phyloP scores from a whole-genome alignment of 2,329 filamentous ascomycete genomes.

The Gnomoniopsis smithogilvyi region DNA sequence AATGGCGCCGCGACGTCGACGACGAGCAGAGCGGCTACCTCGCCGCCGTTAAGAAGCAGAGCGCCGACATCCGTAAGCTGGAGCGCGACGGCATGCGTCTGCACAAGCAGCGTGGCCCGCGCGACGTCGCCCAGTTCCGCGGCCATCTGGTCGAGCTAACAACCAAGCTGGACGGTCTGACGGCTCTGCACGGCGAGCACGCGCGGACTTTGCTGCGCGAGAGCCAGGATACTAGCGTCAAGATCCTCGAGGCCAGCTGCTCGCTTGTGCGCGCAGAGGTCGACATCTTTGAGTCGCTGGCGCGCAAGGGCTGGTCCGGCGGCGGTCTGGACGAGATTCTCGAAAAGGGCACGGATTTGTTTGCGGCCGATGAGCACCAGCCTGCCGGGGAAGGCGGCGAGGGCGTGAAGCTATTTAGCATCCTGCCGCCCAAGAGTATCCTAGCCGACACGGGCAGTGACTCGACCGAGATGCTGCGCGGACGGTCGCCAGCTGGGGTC shows the following conservation, averaged over 20 bases:
- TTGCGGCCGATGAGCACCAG: slow-evolving; percentile 33
- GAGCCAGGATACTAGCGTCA: slow-evolving; percentile 60
- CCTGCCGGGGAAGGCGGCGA: slow-evolving; percentile 26
- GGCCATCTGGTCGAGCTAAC: slow-evolving; percentile 63
- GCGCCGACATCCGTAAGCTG: slow-evolving; percentile 58
- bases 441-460: slow-evolving; percentile 49
- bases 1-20: slow-evolving; percentile 60
- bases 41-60: slow-evolving; percentile 50
- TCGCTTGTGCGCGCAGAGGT: slow-evolving; percentile 65
- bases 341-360: slow-evolving; percentile 61
- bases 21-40: slow-evolving; percentile 63
- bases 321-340: slow-evolving; percentile 64
- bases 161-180: slow-evolving; percentile 58
- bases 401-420: slow-evolving; percentile 58
- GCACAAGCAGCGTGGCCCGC: slow-evolving; percentile 52
- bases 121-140: slow-evolving; percentile 61
- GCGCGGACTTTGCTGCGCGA: slow-evolving; percentile 58
- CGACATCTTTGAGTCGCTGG: slow-evolving; percentile 66
- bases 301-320: slow-evolving; percentile 65
- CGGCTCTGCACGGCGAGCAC: slow-evolving; percentile 57
- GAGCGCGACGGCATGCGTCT: slow-evolving; percentile 64
- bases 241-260: slow-evolving; percentile 63
- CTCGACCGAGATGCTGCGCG: slow-evolving; percentile 13
- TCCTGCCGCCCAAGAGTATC: slow-evolving; percentile 62
- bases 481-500: slow-evolving; percentile 17